Evolutionary conservation across 2,329 filamentous ascomycete species (phyloP), one percentile per base, ranked within the genome.

Genomic region (Aureobasidium subglaciale): DNA sequence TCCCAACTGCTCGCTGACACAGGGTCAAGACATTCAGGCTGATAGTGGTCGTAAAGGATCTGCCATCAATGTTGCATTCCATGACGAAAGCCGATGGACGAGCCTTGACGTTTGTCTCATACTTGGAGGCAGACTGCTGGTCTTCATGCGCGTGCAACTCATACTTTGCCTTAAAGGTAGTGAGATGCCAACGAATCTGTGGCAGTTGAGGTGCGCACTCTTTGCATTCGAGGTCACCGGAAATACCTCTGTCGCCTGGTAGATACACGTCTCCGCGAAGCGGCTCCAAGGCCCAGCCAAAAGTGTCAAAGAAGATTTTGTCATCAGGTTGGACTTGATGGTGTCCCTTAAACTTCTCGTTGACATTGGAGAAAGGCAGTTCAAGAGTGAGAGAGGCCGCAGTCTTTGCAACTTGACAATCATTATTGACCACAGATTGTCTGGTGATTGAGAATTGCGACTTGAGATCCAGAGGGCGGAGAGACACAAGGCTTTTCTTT

Each of bases 101-200:
- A n/a, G 64, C 59, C 61, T 83, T 83, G 20, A 81, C 65, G 2
- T 70, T 69, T 38, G 69, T 67, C 62, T 84, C 81, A 59, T 76
- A 83, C 0, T 63, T 59, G 0, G 72, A 74, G 43, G 81, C 79
- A 55, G 73, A 70, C 49, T 69, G 60, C 0, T 77, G 70, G 59
- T 83, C 73, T 62, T 83, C 81, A 46, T 75, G 76, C 1, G 77
- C 71, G 13, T 67, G 68, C 18, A 77, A 16, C 16, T 53, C 32
- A 32, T 3, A 4, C 3, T 11, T 32, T 29, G 34, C n/a, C 49
- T 42, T 30, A 13, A n/a, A n/a, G n/a, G 16, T n/a, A 8, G 58
- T 61, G 3, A 70, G 43, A 18, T 61, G 64, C 74, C 74, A 78
- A 24, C 67, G 61, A 13, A 74, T 56, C 3, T 54, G 50, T 1